Percentiles rank a stretch among this genome's conserved stretches.
phyloP scores from a whole-genome alignment of 148 eudicot genomes.

The Cornus kousa region DNA sequence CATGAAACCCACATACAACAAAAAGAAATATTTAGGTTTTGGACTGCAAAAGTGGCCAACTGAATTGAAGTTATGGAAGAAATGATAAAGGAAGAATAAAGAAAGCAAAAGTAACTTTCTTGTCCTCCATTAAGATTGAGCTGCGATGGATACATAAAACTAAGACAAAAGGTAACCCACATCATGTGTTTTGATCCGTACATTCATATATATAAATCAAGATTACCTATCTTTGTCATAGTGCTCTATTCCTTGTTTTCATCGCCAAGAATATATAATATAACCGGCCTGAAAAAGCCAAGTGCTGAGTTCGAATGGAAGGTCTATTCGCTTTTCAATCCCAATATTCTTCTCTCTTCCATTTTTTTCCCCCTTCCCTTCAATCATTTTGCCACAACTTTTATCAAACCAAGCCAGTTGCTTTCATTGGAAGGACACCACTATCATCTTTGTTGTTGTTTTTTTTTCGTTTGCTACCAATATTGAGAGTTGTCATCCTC shows the following conservation, averaged over 20 bases:
- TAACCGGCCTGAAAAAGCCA: neutral
- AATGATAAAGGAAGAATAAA: constrained; percentile 3
- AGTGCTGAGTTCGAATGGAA: neutral
- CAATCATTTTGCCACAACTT: neutral
- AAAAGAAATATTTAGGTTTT: constrained; percentile 4
- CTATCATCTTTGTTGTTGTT: constrained; percentile 3
- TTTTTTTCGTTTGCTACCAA: constrained; percentile 23
- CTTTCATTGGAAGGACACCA: neutral
- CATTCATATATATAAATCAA: constrained; percentile 1
- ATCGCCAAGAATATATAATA: neutral
- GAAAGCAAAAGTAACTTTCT: neutral
- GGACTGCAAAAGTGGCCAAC: neutral
- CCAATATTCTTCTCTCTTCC: neutral
- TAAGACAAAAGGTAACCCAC: neutral
- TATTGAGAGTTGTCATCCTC: constrained; percentile 26
- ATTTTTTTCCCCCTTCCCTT: too few relatives aligned
- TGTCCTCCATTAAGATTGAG: neutral
- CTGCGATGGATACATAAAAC: neutral
- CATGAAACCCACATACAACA: constrained; percentile 14
- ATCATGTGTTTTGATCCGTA: neutral
- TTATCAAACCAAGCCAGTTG: neutral
- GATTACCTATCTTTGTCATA: constrained; percentile 22
- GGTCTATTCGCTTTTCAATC: neutral
- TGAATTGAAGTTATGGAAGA: neutral
- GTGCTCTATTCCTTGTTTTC: constrained; percentile 22